A percentile compares a stretch with the other conserved stretches of the same genome.
Evolutionary conservation across 2,329 filamentous ascomycete species (phyloP).

Genomic region (Colletotrichum gloeosporioides): DNA sequence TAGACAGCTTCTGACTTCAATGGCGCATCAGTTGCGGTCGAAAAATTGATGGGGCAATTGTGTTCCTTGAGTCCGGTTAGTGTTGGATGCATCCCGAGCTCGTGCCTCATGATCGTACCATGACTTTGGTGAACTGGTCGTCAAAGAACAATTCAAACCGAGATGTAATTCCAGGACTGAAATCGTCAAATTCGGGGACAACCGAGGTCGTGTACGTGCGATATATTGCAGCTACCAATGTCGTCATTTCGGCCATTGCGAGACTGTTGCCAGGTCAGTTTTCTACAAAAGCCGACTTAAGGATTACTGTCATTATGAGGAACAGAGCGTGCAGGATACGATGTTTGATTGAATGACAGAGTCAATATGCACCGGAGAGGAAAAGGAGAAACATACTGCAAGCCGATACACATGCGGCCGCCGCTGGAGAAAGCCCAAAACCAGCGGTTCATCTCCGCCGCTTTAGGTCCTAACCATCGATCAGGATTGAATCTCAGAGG

Average conservation of each 20-base stretch:
- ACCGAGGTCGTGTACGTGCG: background rate
- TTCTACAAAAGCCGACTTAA: background rate
- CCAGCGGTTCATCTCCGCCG: background rate
- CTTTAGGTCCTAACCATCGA: background rate
- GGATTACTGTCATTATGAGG: background rate
- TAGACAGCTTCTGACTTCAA: accelerated
- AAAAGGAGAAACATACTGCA: background rate
- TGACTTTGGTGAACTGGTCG: background rate
- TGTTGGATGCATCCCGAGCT: accelerated
- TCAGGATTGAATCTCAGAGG: background rate
- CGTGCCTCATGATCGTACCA: background rate
- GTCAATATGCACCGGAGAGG: accelerated
- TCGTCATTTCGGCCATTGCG: background rate
- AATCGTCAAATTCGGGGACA: background rate
- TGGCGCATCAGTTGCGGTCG: background rate
- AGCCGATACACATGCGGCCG: background rate
- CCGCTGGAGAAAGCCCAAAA: background rate
- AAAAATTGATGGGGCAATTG: background rate
- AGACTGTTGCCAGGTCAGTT: background rate
- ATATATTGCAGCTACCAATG: background rate
- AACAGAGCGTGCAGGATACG: background rate
- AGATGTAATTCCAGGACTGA: background rate
- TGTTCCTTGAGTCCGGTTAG: background rate
- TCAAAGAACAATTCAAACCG: background rate
- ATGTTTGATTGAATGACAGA: background rate